phyloP scores from a whole-genome alignment of 805 yeast genomes.

The Tetrapisispora namnaoensis region DNA sequence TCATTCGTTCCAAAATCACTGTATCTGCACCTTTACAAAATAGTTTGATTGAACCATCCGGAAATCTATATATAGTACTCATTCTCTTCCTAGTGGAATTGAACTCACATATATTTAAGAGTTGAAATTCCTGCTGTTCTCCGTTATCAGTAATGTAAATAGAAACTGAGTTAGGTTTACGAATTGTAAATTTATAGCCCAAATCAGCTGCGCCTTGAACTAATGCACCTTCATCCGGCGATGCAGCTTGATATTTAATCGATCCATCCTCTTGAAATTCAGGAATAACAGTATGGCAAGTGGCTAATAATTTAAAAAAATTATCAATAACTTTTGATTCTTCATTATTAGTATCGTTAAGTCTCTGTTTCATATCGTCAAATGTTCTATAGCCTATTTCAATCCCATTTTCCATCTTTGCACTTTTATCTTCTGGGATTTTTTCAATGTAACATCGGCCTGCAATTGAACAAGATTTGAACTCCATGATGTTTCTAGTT shows the following conservation, averaged over 20 bases:
- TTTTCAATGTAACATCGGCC: slow-evolving; percentile 81
- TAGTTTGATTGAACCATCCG: slow-evolving; percentile 81
- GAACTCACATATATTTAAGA: slow-evolving; percentile 88
- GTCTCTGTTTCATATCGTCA: slow-evolving; percentile 45
- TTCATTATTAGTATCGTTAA: slow-evolving; percentile 34
- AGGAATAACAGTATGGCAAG: slow-evolving; percentile 97
- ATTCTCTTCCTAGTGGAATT: slow-evolving; percentile 96
- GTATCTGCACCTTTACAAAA: slow-evolving; percentile 98
- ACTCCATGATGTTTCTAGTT: slow-evolving; percentile 94
- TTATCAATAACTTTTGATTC: slow-evolving; percentile 51
- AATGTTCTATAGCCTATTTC: slow-evolving; percentile 73
- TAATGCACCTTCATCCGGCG: slow-evolving; percentile 98
- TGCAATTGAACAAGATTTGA: slow-evolving; percentile 84
- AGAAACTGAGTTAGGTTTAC: slow-evolving; percentile 76
- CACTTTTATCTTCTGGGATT: slow-evolving; percentile 83
- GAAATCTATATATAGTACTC: slow-evolving; percentile 90
- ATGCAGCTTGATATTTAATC: slow-evolving; percentile 94
- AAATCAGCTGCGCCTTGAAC: slow-evolving; percentile 91
- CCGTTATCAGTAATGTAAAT: slow-evolving; percentile 45
- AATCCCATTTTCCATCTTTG: slow-evolving; percentile 64
- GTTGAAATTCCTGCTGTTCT: slow-evolving; percentile 52
- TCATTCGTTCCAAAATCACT: slow-evolving; percentile 79
- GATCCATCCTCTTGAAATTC: slow-evolving; percentile 55
- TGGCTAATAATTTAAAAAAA: slow-evolving; percentile 73
- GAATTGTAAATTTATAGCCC: slow-evolving; percentile 74